phyloP scores from a whole-genome alignment of 345 rosid species.

The Populus simonii region DNA sequence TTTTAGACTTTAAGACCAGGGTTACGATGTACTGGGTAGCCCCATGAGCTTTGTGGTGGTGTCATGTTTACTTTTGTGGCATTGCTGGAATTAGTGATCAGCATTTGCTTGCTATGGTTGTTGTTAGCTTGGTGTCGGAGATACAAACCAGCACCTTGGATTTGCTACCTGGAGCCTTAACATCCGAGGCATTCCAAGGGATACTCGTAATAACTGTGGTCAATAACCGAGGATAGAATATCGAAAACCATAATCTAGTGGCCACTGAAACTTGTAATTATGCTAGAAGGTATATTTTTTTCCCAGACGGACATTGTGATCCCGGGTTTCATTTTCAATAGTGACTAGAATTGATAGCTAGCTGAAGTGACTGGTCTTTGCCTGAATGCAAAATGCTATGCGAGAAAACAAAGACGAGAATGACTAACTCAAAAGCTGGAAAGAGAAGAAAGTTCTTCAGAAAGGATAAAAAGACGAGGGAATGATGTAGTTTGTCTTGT shows the following conservation, averaged over 20 bases:
- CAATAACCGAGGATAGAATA: too few relatives aligned
- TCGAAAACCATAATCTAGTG: neutral
- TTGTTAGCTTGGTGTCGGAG: neutral
- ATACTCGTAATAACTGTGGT: too few relatives aligned
- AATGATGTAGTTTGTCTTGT: neutral
- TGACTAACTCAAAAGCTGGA: neutral
- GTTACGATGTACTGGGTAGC: neutral
- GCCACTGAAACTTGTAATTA: neutral
- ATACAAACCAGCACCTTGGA: neutral
- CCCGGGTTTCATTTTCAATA: neutral
- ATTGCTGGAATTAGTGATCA: neutral
- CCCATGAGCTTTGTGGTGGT: neutral
- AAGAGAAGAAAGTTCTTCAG: neutral
- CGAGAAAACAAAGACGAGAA: neutral
- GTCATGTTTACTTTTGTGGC: neutral
- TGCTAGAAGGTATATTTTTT: neutral
- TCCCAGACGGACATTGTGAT: neutral
- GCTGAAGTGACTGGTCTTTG: neutral
- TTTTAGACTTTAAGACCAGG: neutral
- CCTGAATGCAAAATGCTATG: neutral
- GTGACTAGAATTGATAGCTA: neutral
- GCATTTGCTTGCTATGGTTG: neutral
- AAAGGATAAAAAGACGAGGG: neutral
- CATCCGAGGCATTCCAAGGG: too few relatives aligned
- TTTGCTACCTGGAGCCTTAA: neutral